phyloP scores from a whole-genome alignment of 139 green algal genomes.

The Deuterostichococcus epilithicus region DNA sequence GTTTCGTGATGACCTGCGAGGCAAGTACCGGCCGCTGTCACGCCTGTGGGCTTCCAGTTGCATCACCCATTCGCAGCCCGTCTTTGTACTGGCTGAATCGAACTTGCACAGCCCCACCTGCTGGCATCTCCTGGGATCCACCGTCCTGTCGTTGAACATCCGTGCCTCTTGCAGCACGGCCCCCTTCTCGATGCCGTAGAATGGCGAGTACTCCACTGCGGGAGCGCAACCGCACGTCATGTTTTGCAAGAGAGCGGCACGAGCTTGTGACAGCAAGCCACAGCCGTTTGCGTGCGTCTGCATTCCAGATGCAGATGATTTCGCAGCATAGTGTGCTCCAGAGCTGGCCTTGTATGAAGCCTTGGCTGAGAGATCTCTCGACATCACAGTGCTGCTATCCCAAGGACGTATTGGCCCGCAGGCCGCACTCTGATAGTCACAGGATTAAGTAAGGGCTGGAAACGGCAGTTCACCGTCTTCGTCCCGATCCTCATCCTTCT shows the following conservation, averaged over 20 bases:
- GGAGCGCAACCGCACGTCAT: neutral
- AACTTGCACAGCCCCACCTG: slow-evolving; percentile 55
- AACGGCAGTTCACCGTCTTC: slow-evolving; percentile 80
- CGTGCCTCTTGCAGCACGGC: slow-evolving; percentile 95
- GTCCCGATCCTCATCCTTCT: slow-evolving; percentile 91
- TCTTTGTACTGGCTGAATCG: neutral
- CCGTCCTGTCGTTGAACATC: slow-evolving; percentile 91
- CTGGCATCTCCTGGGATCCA: slow-evolving; percentile 88
- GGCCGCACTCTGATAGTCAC: neutral
- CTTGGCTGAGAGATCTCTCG: neutral
- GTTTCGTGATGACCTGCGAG: slow-evolving; percentile 99
- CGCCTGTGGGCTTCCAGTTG: no score
- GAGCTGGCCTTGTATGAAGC: neutral
- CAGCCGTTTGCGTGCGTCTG: no score
- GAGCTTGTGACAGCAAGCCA: no score
- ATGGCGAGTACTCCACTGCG: slow-evolving; percentile 97
- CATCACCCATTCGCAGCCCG: neutral
- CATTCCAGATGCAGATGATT: no score
- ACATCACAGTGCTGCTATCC: neutral
- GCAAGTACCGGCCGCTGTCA: no score
- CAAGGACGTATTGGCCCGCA: neutral
- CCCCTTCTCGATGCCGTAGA: slow-evolving; percentile 99
- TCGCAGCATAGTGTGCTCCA: neutral
- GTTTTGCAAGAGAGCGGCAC: neutral
- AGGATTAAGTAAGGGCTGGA: no score